phyloP scores from a whole-genome alignment of 2,329 filamentous ascomycete genomes.

The Colletotrichum trifolii region DNA sequence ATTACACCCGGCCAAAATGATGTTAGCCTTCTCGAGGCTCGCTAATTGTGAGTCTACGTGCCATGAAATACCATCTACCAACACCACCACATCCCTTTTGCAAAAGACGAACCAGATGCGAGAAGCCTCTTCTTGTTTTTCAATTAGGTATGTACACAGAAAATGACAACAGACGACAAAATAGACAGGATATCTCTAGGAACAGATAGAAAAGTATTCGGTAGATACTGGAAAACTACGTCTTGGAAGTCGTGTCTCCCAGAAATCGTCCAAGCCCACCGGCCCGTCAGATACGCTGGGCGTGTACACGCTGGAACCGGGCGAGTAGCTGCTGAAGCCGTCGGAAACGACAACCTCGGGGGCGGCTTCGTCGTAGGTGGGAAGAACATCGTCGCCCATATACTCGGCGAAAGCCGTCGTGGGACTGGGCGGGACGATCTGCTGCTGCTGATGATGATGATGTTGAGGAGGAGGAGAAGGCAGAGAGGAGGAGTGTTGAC shows the following conservation, averaged over 20 bases:
- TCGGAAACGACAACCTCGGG: slow-evolving; percentile 53
- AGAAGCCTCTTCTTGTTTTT: too few relatives aligned
- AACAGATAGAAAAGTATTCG: too few relatives aligned
- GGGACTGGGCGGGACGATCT: slow-evolving; percentile 40
- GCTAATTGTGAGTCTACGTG: too few relatives aligned
- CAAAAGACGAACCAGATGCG: too few relatives aligned
- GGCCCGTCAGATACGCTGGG: slow-evolving; percentile 37
- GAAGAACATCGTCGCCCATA: slow-evolving; percentile 51
- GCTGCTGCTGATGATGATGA: slow-evolving; percentile 33
- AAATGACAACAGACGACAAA: too few relatives aligned
- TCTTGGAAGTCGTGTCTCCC: slow-evolving; percentile 39
- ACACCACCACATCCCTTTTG: too few relatives aligned
- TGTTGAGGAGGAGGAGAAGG: slow-evolving; percentile 35
- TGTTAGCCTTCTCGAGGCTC: too few relatives aligned
- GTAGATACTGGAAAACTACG: slow-evolving; percentile 20
- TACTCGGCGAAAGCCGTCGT: slow-evolving; percentile 43
- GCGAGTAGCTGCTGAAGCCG: slow-evolving; percentile 54
- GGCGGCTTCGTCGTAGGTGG: slow-evolving; percentile 53
- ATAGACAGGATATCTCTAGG: too few relatives aligned
- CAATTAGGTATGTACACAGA: too few relatives aligned
- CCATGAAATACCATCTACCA: too few relatives aligned
- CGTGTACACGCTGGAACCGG: slow-evolving; percentile 44
- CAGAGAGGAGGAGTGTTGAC: slow-evolving; percentile 17
- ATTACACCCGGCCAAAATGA: too few relatives aligned
- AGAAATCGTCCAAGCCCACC: slow-evolving; percentile 36